Base-by-base conservation (phyloP, 1,284 basidiomycete species). In the Melanopsichium pennsylvanicum region DNA sequence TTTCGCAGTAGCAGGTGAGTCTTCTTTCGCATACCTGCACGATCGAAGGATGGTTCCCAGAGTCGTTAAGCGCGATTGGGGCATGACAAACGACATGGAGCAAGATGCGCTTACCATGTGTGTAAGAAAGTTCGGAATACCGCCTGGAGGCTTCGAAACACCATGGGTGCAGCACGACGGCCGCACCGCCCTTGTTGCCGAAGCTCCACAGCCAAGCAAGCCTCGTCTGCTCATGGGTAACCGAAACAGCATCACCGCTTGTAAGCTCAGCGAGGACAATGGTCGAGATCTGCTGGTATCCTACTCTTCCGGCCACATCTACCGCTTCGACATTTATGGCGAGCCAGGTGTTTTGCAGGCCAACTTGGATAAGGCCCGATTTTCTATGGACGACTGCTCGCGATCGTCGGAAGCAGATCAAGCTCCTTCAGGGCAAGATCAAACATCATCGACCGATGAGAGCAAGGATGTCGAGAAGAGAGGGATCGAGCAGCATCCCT, bases 41-140 rank as follows among this genome's bases (percentile, higher is more conserved):
- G 93, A 97, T 81, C 86, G 93, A 46, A 86, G 93, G 49, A 89
- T 92, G 81, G 82, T 86, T 15, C 87, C 88, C 8, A 85, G 88
- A 7, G 84, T 86, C 45, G 81, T 90, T 23, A 82, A 84, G 52
- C 85, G 85, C 49, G 88, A 91, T 71, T 93, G 91, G 90, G 91
- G 91, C 4, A 82, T 86, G 59, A 82, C 85, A 4, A 49, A 40
- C 83, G 84, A 19, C 74, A 83, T 40, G 76, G 82, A 21, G 82
- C 49, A 39, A n/a, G 84, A 40, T 84, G 85, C 73, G 80, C 49
- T 86, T 32, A 89, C 89, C 2, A 89, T 89, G 33, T 95, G 93
- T 76, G 91, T 96, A 7, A 86, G 93, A 46, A 86, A 89, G 26
- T 92, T 96, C 75, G 91, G 91, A 11, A 83, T 90, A 37, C 88